Percentiles rank a stretch among this genome's conserved stretches.
phyloP scores from a whole-genome alignment of 495 filamentous ascomycete genomes.

The Penicillium roqueforti region DNA sequence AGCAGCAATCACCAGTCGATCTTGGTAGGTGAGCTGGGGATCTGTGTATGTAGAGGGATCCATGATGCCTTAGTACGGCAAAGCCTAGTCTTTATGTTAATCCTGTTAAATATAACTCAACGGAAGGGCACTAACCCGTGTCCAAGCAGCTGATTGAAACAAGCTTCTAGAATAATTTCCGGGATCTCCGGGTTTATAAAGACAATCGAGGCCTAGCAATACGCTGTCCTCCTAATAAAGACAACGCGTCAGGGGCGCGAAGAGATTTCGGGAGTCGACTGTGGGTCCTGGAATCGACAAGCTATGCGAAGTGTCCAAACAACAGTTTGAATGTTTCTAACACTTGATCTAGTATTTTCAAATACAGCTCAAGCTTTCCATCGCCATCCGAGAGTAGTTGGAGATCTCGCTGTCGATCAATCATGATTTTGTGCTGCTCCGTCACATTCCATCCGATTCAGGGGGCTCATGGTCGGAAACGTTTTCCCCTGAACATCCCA shows the following conservation, averaged over 20 bases:
- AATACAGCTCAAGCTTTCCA: neutral
- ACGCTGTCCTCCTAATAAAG: neutral
- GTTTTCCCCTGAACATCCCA: neutral
- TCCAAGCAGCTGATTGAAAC: neutral
- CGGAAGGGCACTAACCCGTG: neutral
- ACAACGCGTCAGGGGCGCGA: constrained; percentile 10
- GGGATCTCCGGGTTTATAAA: neutral
- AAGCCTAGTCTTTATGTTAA: neutral
- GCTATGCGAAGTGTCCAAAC: neutral
- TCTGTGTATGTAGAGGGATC: constrained; percentile 40
- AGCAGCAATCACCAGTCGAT: constrained; percentile 47
- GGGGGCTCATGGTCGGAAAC: neutral
- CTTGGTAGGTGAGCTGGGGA: constrained; percentile 47
- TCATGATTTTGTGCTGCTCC: neutral
- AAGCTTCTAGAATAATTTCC: neutral
- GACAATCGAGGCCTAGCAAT: neutral
- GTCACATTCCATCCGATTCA: neutral
- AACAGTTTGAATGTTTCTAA: neutral
- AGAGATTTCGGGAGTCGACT: constrained; percentile 8
- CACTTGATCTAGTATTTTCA: neutral
- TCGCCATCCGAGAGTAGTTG: neutral
- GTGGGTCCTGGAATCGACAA: constrained; percentile 7
- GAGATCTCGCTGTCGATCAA: neutral
- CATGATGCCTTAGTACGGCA: constrained; percentile 14
- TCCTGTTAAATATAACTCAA: neutral